Evolutionary conservation across 2,329 filamentous ascomycete species (phyloP), one percentile per base, ranked within the genome.

Genomic region (Fonsecaea monophora): DNA sequence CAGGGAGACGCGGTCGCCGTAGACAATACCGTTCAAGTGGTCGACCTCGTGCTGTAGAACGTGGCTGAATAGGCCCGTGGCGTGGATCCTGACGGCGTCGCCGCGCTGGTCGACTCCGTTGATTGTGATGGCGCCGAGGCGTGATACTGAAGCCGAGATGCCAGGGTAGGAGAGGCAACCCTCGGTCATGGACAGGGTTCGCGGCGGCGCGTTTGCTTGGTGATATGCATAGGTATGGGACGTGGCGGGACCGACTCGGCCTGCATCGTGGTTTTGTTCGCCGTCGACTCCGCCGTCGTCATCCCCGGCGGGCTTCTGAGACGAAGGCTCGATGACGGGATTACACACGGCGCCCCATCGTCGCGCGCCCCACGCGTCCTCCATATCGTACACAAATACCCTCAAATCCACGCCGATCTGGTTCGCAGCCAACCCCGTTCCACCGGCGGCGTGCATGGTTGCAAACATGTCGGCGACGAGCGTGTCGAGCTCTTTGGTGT

Each of bases 381-480:
- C 40, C 7, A 56, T 18, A 21, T 62, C 60, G 37, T 55, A 62
- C 35, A 62, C 60, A 34, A 62, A 62, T 25, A 62, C 18, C 10
- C 54, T 54, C n/a, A 55, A 15, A 15, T 62, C 60, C 21, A 56
- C 60, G 50, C 60, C 60, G 25, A 62, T 15, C 54, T 62, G 60
- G 32, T 62, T 62, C 35, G 60, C 60, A 1, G 50, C 60, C 37
- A 62, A 21, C 2, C 60, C 60, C 13, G 18, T 30, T 13, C 60
- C 60, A 5, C 34, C 53, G 37, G 60, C 50, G n/a, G 60, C 60
- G 60, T 56, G 42, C 60, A 62, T 62, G 2, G 60, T 62, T 5
- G 60, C 50, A n/a, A 62, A 62, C 60, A 62, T 62, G 25, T 62
- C 60, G 18, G 50, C 53, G 35, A 56, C 13, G 13, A 62, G 60